Base-by-base conservation (phyloP, 345 rosid species). In the Physaria fendleri region DNA sequence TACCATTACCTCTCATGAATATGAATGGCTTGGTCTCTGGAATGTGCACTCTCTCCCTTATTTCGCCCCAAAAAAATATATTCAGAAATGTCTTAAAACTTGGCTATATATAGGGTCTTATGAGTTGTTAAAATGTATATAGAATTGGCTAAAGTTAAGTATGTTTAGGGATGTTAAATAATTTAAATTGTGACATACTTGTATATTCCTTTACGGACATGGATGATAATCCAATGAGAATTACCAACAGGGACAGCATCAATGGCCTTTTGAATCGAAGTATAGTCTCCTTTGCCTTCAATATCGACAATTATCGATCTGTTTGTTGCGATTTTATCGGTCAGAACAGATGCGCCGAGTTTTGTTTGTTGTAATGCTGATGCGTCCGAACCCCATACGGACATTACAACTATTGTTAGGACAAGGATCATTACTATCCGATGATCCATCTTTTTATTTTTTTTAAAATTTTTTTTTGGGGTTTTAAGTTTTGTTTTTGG, bases 1-100 rank as follows among this genome's bases (percentile, higher is more conserved):
- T 92, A 4, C 98, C 98, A 22, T 92, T 88, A 33, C 98, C 98
- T 76, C 98, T 84, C 90, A 92, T 22, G 80, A 92, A 92, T 48
- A 92, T 82, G 40, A 65, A 88, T 1, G 87, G 90, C 45, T 86
- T 92, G 34, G 62, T 81, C 60, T 74, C 64, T 1, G 98, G 93
- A 52, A 88, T 68, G 47, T 74, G 78, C 23, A 88, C 80, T 76
- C 79, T 92, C 73, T 88, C 98, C 58, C 96, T 85, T 68, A n/a
- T n/a, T n/a, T n/a, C n/a, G n/a, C n/a, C n/a, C n/a, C 41, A 6
- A 12, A 35, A 55, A 23, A 7, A n/a, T n/a, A 23, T 30, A 40
- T 40, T 18, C 22, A n/a, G n/a, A n/a, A n/a, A n/a, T n/a, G n/a
- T n/a, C n/a, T n/a, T n/a, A n/a, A n/a, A n/a, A n/a, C n/a, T n/a